Evolutionary conservation across 305 asterid species (phyloP).

Genomic region (Fraxinus latifolia): DNA sequence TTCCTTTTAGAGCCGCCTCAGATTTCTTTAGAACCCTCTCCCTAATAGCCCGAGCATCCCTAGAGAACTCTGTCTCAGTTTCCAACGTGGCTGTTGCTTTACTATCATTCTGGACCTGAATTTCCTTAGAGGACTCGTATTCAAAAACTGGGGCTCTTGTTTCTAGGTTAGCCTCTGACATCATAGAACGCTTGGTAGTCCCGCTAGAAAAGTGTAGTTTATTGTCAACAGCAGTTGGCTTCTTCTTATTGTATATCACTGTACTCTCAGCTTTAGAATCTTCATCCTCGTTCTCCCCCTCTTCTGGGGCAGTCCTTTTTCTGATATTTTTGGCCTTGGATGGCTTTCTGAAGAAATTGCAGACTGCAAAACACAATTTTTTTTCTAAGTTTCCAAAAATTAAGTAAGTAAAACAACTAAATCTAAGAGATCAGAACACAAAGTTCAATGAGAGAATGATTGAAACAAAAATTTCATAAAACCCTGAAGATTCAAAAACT

Average conservation of each 20-base stretch:
- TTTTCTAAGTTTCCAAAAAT: neutral
- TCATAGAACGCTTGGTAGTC: conserved; percentile 34
- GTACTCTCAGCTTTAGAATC: conserved; percentile 46
- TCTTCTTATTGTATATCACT: conserved; percentile 57
- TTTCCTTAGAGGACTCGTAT: conserved; percentile 73
- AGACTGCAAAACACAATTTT: conserved; percentile 43
- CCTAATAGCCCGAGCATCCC: conserved; percentile 82
- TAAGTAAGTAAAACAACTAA: neutral
- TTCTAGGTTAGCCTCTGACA: conserved; percentile 39
- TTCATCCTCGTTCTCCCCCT: conserved; percentile 53
- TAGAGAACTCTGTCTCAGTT: conserved; percentile 88
- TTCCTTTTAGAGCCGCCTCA: conserved; percentile 71
- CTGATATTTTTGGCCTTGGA: conserved; percentile 76
- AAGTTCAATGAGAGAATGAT: neutral
- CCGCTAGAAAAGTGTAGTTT: conserved; percentile 70
- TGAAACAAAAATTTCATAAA: neutral
- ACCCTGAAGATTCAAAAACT: neutral
- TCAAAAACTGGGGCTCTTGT: conserved; percentile 53
- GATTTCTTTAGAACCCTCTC: conserved; percentile 85
- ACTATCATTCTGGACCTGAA: conserved; percentile 87
- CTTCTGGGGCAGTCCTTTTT: conserved; percentile 59
- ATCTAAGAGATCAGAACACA: neutral
- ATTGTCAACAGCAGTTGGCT: conserved; percentile 45
- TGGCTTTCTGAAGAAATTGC: conserved; percentile 88
- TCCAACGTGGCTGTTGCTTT: conserved; percentile 85